Evolutionary conservation across 2,329 filamentous ascomycete species (phyloP).

Genomic region (Colletotrichum lupini): DNA sequence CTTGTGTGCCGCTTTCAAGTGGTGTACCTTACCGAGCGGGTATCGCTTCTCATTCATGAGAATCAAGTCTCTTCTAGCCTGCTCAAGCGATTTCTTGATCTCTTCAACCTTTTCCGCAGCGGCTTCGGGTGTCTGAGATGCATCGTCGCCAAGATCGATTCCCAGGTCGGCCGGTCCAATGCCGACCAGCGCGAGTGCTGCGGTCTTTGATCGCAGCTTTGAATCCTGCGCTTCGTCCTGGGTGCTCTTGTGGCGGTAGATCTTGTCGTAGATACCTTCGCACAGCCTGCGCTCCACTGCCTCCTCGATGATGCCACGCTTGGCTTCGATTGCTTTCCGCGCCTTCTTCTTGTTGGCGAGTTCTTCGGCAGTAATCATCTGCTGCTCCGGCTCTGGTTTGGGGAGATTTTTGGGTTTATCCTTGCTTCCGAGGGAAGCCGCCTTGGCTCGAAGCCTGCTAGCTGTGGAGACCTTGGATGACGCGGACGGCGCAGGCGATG

Average conservation of each 20-base stretch:
- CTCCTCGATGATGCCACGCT: constrained; percentile 83
- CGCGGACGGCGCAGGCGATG: constrained; percentile 64
- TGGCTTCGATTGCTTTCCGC: constrained; percentile 81
- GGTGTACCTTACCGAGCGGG: constrained; percentile 89
- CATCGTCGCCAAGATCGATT: constrained; percentile 73
- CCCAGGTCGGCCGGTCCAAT: constrained; percentile 89
- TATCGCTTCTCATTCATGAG: constrained; percentile 90
- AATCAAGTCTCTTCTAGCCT: constrained; percentile 76
- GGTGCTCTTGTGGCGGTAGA: constrained; percentile 91
- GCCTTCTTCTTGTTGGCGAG: constrained; percentile 83
- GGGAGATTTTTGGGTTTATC: constrained; percentile 58
- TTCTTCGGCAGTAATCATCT: constrained; percentile 92
- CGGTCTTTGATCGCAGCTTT: constrained; percentile 93
- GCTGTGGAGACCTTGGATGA: constrained; percentile 67
- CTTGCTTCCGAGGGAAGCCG: constrained; percentile 64
- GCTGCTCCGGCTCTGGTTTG: constrained; percentile 68
- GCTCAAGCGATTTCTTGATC: constrained; percentile 77
- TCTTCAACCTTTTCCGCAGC: constrained; percentile 71
- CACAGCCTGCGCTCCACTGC: constrained; percentile 89
- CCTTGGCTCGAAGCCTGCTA: constrained; percentile 66
- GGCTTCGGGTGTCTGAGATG: constrained; percentile 65
- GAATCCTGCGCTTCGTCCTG: constrained; percentile 96
- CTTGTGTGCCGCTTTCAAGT: constrained; percentile 89
- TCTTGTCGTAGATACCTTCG: constrained; percentile 85
- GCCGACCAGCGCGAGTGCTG: constrained; percentile 88